A percentile compares a stretch with the other conserved stretches of the same genome.
These are phyloP conservation scores for Liriodendron chinense DNA, from an alignment of 164 flowering plant species.

Conservation along the genomic window DNA sequence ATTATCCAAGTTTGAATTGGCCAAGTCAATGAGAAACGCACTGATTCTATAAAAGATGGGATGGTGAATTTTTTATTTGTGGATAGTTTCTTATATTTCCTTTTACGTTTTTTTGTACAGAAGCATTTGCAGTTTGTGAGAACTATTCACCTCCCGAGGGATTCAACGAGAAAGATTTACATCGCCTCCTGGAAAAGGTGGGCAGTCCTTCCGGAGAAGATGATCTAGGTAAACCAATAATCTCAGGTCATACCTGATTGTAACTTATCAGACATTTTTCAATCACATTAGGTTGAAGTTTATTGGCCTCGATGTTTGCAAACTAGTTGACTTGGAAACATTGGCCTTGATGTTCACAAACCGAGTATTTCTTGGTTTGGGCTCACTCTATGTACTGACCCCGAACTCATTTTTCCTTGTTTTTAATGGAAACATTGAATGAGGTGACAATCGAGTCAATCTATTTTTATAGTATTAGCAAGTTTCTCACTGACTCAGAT, in stretches of 20 bases:
- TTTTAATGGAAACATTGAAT: not conserved
- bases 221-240: slow-evolving; percentile 54
- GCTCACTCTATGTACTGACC: not conserved
- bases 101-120: slow-evolving; percentile 33
- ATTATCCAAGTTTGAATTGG: no score
- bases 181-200: slow-evolving; percentile 79
- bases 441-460: not conserved
- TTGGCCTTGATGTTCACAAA: no score
- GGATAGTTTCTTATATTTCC: no score
- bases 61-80: no score
- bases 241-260: not conserved
- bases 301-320: not conserved
- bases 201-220: slow-evolving; percentile 88
- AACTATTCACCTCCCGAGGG: slow-evolving; percentile 96
- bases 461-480: not conserved
- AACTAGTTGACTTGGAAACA: not conserved
- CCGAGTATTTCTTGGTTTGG: no score
- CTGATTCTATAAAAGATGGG: no score
- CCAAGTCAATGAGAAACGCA: no score
- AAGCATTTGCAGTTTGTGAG: slow-evolving; percentile 98
- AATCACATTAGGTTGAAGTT: not conserved
- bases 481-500: not conserved
- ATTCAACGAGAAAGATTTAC: slow-evolving; percentile 77
- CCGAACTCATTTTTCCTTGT: not conserved
- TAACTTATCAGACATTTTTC: not conserved